Evolutionary conservation across 495 filamentous ascomycete genomes (phyloP), one percentile per base, ranked within the genome.

Genomic region (Viridothelium virens): DNA sequence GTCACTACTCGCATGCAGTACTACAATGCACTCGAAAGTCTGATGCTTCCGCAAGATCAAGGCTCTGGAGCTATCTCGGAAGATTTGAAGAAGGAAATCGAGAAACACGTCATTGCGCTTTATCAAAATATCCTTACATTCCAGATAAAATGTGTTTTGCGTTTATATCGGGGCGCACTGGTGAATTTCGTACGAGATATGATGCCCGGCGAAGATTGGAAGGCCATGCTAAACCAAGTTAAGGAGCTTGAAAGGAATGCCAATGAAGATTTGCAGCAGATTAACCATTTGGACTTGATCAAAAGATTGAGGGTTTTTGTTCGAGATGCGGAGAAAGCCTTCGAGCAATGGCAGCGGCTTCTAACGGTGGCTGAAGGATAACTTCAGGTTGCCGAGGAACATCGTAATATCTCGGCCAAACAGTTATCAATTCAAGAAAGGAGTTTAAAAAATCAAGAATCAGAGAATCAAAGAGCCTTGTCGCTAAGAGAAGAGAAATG

Each of bases 101-200:
- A 53, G 48, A 1, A 0, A 16, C 9, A 25, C 38, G 65, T 74
- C 7, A 46, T 71, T 18, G 47, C 63, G 6, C 72, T 74, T 38
- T 75, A 75, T 63, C 39, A 65, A 31, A 31, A 66, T 11, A 71
- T 75, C 25, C 48, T 75, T n/a, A 53, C 67, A n/a, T 75, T 74
- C 33, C 74, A 75, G 39, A 41, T 73, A 6, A 47, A 38, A 18
- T 73, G 66, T 62, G 69, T 73, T 48, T 56, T 74, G 3, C 69
- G 74, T 37, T 70, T 73, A 61, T 73, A 67, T 36, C 37, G 61
- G 39, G 5, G 5, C 5, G 10, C 10, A 14, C 18, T 53, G 12
- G 16, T 14, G 18, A 53, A 25, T 5, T 14, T 53, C 1, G 0
- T 53, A 53, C 9, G 9, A n/a, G 48, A 53, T 1, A 16, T 53